Conservation (phyloP, 2,329 filamentous ascomycete genomes). For the Hymenoscyphus salicellus region DNA sequence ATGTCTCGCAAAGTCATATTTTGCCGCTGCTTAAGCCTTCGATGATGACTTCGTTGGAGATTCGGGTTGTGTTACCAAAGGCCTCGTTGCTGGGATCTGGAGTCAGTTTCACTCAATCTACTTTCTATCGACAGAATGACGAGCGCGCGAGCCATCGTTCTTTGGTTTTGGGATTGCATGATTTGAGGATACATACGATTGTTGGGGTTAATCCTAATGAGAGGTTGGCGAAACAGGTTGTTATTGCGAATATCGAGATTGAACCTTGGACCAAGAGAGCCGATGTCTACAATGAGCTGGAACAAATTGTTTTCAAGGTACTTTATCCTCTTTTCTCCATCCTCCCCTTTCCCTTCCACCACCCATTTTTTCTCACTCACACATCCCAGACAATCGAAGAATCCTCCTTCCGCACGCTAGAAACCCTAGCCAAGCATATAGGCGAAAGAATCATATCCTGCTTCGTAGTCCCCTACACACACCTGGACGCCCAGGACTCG, state of each 20-base stretch:
- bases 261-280: constrained; percentile 44
- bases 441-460: constrained; percentile 46
- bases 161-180: constrained; percentile 44
- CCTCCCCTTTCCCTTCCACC: too few species aligned
- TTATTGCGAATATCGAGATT: constrained; percentile 61
- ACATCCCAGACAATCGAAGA: constrained; percentile 48
- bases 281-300: constrained; percentile 56
- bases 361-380: neutral
- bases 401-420: constrained; percentile 61
- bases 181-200: constrained; percentile 62
- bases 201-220: constrained; percentile 74
- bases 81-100: constrained; percentile 64
- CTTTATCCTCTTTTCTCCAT: neutral
- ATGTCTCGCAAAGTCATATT: neutral
- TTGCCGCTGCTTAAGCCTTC: constrained; percentile 37
- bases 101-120: constrained; percentile 47
- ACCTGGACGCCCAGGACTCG: neutral
- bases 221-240: constrained; percentile 62
- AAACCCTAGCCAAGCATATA: constrained; percentile 54
- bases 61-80: constrained; percentile 62
- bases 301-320: constrained; percentile 46
- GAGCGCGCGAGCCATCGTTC: constrained; percentile 24
- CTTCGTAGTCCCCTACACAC: constrained; percentile 35
- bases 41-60: constrained; percentile 46
- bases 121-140: constrained; percentile 34